A percentile compares a stretch with the other conserved stretches of the same genome.
Evolutionary conservation across 2,329 filamentous ascomycete genomes (phyloP).

Genomic region (Aspergillus sp.): DNA sequence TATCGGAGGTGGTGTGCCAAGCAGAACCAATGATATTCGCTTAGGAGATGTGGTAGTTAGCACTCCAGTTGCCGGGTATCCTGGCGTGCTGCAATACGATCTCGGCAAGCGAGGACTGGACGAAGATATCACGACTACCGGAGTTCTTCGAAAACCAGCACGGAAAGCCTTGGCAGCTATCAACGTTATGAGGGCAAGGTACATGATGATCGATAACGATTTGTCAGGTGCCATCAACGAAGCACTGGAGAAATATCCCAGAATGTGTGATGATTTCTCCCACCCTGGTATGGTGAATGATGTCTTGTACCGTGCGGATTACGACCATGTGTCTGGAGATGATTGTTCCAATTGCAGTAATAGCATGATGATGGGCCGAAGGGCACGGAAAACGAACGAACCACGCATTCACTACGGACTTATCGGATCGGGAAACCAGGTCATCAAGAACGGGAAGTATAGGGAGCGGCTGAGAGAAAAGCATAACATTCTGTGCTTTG

Average conservation of each 20-base stretch:
- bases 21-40: constrained; percentile 24
- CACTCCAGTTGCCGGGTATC: constrained; percentile 14
- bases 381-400: constrained; percentile 7
- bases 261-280: constrained; percentile 6
- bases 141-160: constrained; percentile 18
- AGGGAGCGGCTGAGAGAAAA: constrained; percentile 19
- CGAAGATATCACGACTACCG: constrained; percentile 24
- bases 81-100: constrained; percentile 35
- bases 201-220: too few species aligned
- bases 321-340: background rate
- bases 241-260: background rate
- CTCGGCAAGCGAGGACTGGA: constrained; percentile 25
- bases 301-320: background rate
- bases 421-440: constrained; percentile 30
- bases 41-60: constrained; percentile 36
- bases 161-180: constrained; percentile 16
- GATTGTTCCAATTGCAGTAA: background rate
- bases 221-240: background rate
- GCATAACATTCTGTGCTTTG: constrained; percentile 26
- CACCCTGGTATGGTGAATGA: background rate
- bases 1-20: constrained; percentile 34
- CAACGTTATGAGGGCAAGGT: background rate
- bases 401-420: constrained; percentile 26
- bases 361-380: background rate
- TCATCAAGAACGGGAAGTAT: constrained; percentile 24